phyloP scores from a whole-genome alignment of 306 rosid genomes.

The Cicer arietinum region DNA sequence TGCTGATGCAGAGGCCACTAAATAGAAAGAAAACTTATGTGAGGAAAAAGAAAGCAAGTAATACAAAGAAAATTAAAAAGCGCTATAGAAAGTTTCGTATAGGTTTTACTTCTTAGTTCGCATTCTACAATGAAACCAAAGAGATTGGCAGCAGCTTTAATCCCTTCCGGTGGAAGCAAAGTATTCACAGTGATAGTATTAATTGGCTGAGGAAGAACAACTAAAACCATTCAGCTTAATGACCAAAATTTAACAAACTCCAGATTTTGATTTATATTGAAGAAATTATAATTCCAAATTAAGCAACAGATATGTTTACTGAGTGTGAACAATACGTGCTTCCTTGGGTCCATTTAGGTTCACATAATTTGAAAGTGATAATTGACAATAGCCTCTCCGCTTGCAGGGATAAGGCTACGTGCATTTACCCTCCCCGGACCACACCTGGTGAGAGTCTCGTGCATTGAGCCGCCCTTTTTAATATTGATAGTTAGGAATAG shows the following conservation, averaged over 20 bases:
- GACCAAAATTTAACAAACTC: slow-evolving; percentile 36
- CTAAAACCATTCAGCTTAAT: slow-evolving; percentile 33
- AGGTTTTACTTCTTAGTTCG: slow-evolving; percentile 74
- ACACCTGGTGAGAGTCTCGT: background rate
- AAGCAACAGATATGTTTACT: slow-evolving; percentile 25
- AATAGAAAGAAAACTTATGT: slow-evolving; percentile 35
- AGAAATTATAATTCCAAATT: slow-evolving; percentile 31
- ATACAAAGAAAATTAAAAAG: slow-evolving; percentile 24
- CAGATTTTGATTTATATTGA: slow-evolving; percentile 26
- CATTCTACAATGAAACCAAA: slow-evolving; percentile 81
- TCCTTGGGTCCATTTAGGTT: slow-evolving; percentile 34
- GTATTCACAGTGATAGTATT: slow-evolving; percentile 60
- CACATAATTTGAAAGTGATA: slow-evolving; percentile 28
- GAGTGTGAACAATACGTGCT: slow-evolving; percentile 16
- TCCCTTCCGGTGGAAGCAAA: slow-evolving; percentile 82
- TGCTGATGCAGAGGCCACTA: slow-evolving; percentile 87
- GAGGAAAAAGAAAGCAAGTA: slow-evolving; percentile 41
- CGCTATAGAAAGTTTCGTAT: slow-evolving; percentile 36
- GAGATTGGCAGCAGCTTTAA: slow-evolving; percentile 74
- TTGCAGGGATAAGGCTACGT: background rate
- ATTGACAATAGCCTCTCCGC: background rate
- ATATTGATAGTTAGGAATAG: slow-evolving; percentile 6
- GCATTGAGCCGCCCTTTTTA: background rate
- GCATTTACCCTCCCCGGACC: slow-evolving; percentile 6
- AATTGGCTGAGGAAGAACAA: slow-evolving; percentile 66